Evolutionary conservation across 164 flowering plant genomes (phyloP).

Genomic region (Platanus orientalis): DNA sequence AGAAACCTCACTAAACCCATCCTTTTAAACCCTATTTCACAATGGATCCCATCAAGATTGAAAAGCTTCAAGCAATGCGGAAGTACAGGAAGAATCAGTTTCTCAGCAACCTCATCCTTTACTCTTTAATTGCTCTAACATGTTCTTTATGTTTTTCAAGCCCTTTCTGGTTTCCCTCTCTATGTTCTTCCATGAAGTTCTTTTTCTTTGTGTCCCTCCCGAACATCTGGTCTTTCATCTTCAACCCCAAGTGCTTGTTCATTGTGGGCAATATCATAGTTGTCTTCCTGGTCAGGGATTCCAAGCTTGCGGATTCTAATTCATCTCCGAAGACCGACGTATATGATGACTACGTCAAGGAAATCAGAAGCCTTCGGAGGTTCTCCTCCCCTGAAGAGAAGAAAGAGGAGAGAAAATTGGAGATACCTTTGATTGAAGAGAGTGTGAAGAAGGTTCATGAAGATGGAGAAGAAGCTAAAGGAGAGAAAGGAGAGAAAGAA

Average conservation of each 20-base stretch:
- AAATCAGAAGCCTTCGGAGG: constrained; percentile 14
- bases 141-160: constrained; percentile 32
- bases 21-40: not conserved
- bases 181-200: constrained; percentile 24
- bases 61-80: constrained; percentile 42
- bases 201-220: constrained; percentile 36
- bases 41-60: constrained; percentile 37
- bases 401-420: constrained; percentile 5
- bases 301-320: constrained; percentile 36
- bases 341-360: constrained; percentile 35
- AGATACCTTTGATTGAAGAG: constrained; percentile 4
- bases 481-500: not conserved
- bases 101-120: constrained; percentile 28
- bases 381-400: constrained; percentile 12
- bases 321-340: constrained; percentile 24
- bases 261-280: constrained; percentile 54
- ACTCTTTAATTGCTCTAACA: constrained; percentile 29
- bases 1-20: not conserved
- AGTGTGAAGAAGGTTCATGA: constrained; percentile 4
- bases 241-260: constrained; percentile 48
- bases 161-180: constrained; percentile 40
- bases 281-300: constrained; percentile 47
- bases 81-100: constrained; percentile 44
- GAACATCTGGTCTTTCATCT: constrained; percentile 20
- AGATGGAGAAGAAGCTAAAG: not conserved